Evolutionary conservation across 2,329 filamentous ascomycete species (phyloP), one percentile per base, ranked within the genome.

Genomic region (Fusarium sp.): DNA sequence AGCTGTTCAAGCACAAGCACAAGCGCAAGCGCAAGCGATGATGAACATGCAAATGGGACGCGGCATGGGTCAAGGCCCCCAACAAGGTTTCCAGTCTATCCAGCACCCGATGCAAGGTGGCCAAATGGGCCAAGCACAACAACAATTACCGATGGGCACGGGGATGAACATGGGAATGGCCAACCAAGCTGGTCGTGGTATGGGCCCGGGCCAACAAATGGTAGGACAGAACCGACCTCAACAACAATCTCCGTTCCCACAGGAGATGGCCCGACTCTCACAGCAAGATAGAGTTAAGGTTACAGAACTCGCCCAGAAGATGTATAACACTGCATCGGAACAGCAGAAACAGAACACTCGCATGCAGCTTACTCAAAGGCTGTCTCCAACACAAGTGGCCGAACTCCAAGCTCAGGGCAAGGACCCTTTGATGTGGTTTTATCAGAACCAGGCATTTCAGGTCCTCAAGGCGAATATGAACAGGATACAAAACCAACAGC

Each of bases 31-130:
- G 6, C 82, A 84, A 63, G 77, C 79, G 55, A 81, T 88, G 80
- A 83, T 88, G 81, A 86, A 82, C 60, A 83, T 87, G 80, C 84
- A 86, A 66, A 84, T 88, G 80, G 81, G 82, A 38, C 82, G 86
- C 35, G 82, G 82, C 15, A 83, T 86, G 77, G 81, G 80, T 1
- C 85, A 85, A 70, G 81, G 80, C 9, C 77, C 80, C 4, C 87
- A 86, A 63, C 86, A 84, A 70, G 83, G 82, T 2, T 89, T 90
- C 60, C 87, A 87, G 64, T 84, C 86, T 47, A 81, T 89, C 35
- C 87, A 88, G 61, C 86, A 88, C 56, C 85, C 83, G 57, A 88
- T 88, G 85, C 87, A 89, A 70, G 78, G 83, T 6, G 82, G 84
- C 2, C 84, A 83, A 37, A 82, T 88, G 24, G 81, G 84, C 12